Base-by-base conservation (phyloP, 306 rosid species). In the Malus sieversii region DNA sequence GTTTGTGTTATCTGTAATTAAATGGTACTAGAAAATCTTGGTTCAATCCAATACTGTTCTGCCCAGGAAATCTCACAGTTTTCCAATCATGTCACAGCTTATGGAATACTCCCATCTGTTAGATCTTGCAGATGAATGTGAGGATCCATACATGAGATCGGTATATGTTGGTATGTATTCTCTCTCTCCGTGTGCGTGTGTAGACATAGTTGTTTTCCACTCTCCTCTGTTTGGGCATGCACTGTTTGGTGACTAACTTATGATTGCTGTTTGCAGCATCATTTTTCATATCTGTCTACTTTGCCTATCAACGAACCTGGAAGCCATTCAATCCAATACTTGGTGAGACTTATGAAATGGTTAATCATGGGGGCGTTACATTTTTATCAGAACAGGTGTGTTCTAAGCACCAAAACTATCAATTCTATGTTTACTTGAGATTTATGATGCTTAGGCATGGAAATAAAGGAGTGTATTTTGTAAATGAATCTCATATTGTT, bases 261-360 rank as follows among this genome's bases (percentile, higher is more conserved):
- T 40, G 19, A 60, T 71, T 40, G 9, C 76, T 71, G 76, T 51
- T 66, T 75, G 75, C 91, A 94, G 97, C 97, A 42, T 91, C 98
- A 44, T 94, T 96, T 89, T 93, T 96, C 75, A 91, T 94, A 88
- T 94, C 97, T 52, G 94, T 91, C 64, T 94, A 94, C 79, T 91
- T 77, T 78, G 98, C 98, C 4, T 90, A 83, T 80, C 98, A 94
- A 81, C 82, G 98, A 77, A 88, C 96, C 68, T 94, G 97, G 98
- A 94, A 94, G 85, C 98, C 98, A 68, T 94, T 91, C 80, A 94
- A 94, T 85, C 98, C 98, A 42, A 94, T 94, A 67, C 96, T 94
- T 66, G 98, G 97, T 63, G 97, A 94, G 88, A 94, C 97, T 65
- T 94, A 91, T 81, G 98, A 94, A 85, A 48, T 94, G 93, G 82